Evolutionary conservation across 1,139 yeast species (phyloP).

Genomic region (Magnusiomyces ingens): DNA sequence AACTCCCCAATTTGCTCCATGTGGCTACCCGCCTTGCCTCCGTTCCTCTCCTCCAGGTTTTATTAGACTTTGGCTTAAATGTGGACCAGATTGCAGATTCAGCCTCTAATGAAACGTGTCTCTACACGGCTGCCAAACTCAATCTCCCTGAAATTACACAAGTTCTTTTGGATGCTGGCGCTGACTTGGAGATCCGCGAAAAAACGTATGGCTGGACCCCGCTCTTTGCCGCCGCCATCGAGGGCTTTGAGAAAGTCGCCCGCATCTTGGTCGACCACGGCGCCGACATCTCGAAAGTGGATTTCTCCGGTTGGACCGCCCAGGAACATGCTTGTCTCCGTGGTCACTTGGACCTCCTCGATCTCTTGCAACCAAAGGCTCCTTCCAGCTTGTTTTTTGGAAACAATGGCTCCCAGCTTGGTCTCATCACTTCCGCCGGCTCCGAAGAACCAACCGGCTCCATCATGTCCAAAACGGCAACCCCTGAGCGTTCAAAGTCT

Average conservation of each 20-base stretch:
- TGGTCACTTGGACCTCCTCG: slow-evolving; percentile 74
- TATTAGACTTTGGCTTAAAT: slow-evolving; percentile 56
- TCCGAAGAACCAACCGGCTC: background rate
- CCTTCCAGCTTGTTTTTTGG: slow-evolving; percentile 9
- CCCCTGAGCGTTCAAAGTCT: background rate
- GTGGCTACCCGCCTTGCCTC: slow-evolving; percentile 64
- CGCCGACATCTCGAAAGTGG: slow-evolving; percentile 47
- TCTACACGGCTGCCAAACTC: slow-evolving; percentile 70
- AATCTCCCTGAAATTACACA: slow-evolving; percentile 50
- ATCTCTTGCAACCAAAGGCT: slow-evolving; percentile 45
- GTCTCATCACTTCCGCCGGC: background rate
- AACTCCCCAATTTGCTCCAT: slow-evolving; percentile 39
- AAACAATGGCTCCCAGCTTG: background rate
- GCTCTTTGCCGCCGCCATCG: slow-evolving; percentile 82
- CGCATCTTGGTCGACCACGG: slow-evolving; percentile 47
- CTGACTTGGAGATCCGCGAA: slow-evolving; percentile 73
- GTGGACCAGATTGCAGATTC: slow-evolving; percentile 57
- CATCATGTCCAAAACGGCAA: background rate
- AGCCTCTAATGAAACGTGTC: slow-evolving; percentile 62
- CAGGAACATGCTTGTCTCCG: slow-evolving; percentile 92
- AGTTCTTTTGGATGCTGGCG: slow-evolving; percentile 49
- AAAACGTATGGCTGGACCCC: slow-evolving; percentile 92
- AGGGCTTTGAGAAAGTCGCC: slow-evolving; percentile 61
- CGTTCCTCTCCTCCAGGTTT: slow-evolving; percentile 46
- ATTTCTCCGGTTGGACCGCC: slow-evolving; percentile 93